Evolutionary conservation across 2,329 filamentous ascomycete genomes (phyloP).

Genomic region (Gliomastix tumulicola): DNA sequence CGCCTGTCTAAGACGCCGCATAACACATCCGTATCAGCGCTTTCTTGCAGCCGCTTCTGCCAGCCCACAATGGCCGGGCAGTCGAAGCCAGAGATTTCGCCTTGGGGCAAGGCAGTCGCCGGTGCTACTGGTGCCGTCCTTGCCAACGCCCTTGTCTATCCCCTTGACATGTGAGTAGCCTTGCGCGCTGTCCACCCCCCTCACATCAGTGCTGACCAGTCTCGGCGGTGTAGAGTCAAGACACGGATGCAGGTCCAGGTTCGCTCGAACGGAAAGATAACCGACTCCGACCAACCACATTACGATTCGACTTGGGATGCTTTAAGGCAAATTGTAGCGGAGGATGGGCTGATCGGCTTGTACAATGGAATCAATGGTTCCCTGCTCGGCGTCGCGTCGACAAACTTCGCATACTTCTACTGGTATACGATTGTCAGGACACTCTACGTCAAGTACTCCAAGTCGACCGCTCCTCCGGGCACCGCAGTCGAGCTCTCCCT

Average conservation of each 20-base stretch:
- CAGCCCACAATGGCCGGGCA: slow-evolving; percentile 17
- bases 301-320: slow-evolving; percentile 88
- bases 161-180: slow-evolving; percentile 79
- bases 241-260: slow-evolving; percentile 94
- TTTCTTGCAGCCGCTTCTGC: too few species aligned
- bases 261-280: slow-evolving; percentile 47
- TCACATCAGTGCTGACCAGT: not conserved
- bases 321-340: slow-evolving; percentile 72
- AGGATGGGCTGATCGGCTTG: slow-evolving; percentile 74
- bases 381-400: slow-evolving; percentile 86
- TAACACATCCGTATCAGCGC: too few species aligned
- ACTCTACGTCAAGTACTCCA: slow-evolving; percentile 62
- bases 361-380: slow-evolving; percentile 86
- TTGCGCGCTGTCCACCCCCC: not conserved
- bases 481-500: slow-evolving; percentile 78
- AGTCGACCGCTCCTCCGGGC: slow-evolving; percentile 50
- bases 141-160: slow-evolving; percentile 93
- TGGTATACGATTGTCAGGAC: slow-evolving; percentile 90
- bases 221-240: slow-evolving; percentile 64
- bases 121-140: slow-evolving; percentile 89
- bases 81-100: slow-evolving; percentile 69
- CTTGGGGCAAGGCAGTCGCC: slow-evolving; percentile 89
- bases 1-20: too few species aligned
- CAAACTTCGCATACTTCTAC: slow-evolving; percentile 99
- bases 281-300: slow-evolving; percentile 50